Conservation (phyloP, 1,284 basidiomycete species). For the Cryptococcus deneoformans region DNA sequence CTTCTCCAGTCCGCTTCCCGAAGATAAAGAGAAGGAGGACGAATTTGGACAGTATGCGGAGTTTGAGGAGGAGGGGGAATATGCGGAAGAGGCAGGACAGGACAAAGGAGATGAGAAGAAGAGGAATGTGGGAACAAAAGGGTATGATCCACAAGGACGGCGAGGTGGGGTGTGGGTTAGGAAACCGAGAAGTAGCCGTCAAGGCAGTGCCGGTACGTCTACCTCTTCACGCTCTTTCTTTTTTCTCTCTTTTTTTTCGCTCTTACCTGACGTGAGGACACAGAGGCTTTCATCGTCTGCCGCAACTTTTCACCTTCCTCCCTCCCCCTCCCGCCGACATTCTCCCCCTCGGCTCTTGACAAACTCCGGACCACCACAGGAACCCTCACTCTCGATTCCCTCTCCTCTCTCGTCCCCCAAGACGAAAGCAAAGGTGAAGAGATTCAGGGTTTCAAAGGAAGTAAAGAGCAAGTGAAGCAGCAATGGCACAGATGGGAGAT, state of each 20-base stretch:
- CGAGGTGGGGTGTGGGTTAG: slow-evolving; percentile 50
- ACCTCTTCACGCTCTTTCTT: neutral
- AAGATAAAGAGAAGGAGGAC: slow-evolving; percentile 4
- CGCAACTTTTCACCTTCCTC: slow-evolving; percentile 50
- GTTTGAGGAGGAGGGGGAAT: slow-evolving; percentile 31
- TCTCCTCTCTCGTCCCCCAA: slow-evolving; percentile 16
- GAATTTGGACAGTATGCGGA: slow-evolving; percentile 27
- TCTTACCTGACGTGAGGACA: neutral
- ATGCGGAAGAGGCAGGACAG: neutral
- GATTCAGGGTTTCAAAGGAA: neutral
- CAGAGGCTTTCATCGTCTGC: slow-evolving; percentile 58
- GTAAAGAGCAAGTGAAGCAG: neutral
- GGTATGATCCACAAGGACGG: slow-evolving; percentile 34
- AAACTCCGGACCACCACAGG: slow-evolving; percentile 30
- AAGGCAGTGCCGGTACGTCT: slow-evolving; percentile 48
- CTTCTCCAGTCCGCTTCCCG: slow-evolving; percentile 47
- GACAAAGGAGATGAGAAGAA: neutral
- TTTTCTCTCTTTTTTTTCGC: slow-evolving; percentile 1
- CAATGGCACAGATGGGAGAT: slow-evolving; percentile 26
- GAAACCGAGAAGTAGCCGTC: slow-evolving; percentile 49
- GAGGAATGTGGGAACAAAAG: slow-evolving; percentile 22
- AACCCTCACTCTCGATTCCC: slow-evolving; percentile 42
- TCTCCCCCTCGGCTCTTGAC: slow-evolving; percentile 25
- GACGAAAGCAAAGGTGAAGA: no score
- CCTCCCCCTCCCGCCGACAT: slow-evolving; percentile 34